Percentiles rank a stretch among this genome's conserved stretches.
Conservation (phyloP, 2,329 filamentous ascomycete species). For the Trichoderma sp. region DNA sequence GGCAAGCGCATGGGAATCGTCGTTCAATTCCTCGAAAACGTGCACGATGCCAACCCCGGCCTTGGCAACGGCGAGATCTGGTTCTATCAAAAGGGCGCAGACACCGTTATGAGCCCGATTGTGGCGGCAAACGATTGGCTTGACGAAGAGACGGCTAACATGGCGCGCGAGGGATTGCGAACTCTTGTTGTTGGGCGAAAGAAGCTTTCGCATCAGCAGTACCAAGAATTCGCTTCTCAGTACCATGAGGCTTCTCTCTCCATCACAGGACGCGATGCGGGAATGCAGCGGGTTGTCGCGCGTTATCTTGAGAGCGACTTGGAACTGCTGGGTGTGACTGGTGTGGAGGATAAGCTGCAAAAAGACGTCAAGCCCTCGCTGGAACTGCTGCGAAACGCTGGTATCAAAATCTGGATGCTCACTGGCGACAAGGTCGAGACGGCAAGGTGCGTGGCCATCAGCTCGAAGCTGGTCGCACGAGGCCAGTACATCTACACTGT, state of each 20-base stretch:
- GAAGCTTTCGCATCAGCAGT: conserved; percentile 74
- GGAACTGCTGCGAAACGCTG: conserved; percentile 91
- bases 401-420: conserved; percentile 99
- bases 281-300: conserved; percentile 77
- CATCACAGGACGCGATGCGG: conserved; percentile 75
- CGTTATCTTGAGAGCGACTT: conserved; percentile 84
- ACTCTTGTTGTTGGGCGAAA: conserved; percentile 96
- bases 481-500: conserved; percentile 97
- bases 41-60: conserved; percentile 50
- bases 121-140: conserved; percentile 97
- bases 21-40: conserved; percentile 73
- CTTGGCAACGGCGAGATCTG: conserved; percentile 77
- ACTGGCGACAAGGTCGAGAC: conserved; percentile 99
- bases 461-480: conserved; percentile 87
- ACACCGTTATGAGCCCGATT: conserved; percentile 96
- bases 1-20: conserved; percentile 98
- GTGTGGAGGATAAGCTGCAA: conserved; percentile 96
- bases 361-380: conserved; percentile 93
- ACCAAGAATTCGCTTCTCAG: conserved; percentile 73
- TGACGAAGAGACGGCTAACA: conserved; percentile 98
- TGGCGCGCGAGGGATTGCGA: conserved; percentile 93
- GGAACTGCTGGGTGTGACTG: conserved; percentile 93
- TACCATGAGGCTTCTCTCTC: conserved; percentile 81
- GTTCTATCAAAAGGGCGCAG: conserved; percentile 98
- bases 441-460: conserved; percentile 92